phyloP scores from a whole-genome alignment of 345 rosid species.

The Sonneratia caseolaris region DNA sequence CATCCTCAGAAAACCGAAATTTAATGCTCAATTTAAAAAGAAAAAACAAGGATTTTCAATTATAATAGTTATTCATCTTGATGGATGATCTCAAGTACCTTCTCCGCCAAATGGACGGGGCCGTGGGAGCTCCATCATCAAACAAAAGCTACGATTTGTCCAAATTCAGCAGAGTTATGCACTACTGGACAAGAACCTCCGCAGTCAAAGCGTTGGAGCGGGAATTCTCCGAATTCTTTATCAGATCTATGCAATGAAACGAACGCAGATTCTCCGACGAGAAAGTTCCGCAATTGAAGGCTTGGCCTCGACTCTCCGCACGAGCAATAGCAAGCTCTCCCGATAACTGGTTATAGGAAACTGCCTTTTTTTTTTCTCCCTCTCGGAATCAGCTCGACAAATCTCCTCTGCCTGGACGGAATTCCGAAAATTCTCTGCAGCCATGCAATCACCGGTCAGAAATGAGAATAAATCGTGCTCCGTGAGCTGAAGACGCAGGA shows the following conservation, averaged over 20 bases:
- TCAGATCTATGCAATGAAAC: slow-evolving; percentile 9
- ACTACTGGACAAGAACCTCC: not conserved
- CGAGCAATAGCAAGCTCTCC: not conserved
- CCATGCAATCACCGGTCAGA: not conserved
- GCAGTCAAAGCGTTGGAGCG: not conserved
- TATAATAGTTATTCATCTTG: not conserved
- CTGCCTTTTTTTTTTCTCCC: not conserved
- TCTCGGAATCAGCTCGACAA: slow-evolving; percentile 21
- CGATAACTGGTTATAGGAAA: not conserved
- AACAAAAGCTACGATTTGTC: not conserved
- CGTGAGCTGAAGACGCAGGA: not conserved
- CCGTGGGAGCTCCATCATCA: slow-evolving; percentile 81
- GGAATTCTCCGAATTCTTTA: not conserved
- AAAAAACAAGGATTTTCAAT: not conserved
- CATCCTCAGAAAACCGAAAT: not conserved
- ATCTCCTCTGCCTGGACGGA: not conserved
- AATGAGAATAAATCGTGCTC: not conserved
- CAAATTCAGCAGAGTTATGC: slow-evolving; percentile 8
- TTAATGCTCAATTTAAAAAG: slow-evolving; percentile 1
- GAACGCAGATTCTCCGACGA: slow-evolving; percentile 6
- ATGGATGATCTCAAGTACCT: slow-evolving; percentile 32
- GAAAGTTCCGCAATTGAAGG: not conserved
- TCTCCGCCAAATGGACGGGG: slow-evolving; percentile 55
- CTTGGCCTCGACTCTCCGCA: not conserved
- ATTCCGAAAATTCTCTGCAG: not conserved